phyloP scores from a whole-genome alignment of 176 grass and related monocot genomes.

The Lolium perenne region DNA sequence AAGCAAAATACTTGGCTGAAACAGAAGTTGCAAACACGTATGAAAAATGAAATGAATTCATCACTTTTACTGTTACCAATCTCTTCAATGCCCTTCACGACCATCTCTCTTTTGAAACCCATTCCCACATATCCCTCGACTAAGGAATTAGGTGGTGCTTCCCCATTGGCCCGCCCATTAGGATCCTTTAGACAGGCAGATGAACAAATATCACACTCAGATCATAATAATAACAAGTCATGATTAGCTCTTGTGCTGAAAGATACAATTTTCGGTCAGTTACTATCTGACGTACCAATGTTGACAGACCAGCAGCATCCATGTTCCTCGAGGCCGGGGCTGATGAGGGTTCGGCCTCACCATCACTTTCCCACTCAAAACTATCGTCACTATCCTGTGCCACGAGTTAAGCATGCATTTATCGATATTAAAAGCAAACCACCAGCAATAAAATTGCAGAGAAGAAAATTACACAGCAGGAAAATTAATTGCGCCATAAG shows the following conservation, averaged over 20 bases:
- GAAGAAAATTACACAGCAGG: background rate
- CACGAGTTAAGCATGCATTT: background rate
- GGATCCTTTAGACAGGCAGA: constrained; percentile 36
- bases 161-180: constrained; percentile 34
- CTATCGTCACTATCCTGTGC: constrained; percentile 52
- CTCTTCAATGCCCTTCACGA: constrained; percentile 57
- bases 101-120: constrained; percentile 62
- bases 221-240: constrained; percentile 31
- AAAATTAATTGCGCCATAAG: background rate
- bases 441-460: background rate
- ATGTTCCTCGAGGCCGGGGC: background rate
- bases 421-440: background rate
- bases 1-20: constrained; percentile 34
- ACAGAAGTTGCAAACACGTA: constrained; percentile 25
- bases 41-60: constrained; percentile 33
- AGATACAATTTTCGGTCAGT: background rate
- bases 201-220: constrained; percentile 30
- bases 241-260: background rate
- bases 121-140: constrained; percentile 53
- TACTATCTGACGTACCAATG: constrained; percentile 27
- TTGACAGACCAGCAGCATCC: constrained; percentile 33
- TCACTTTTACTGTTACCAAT: constrained; percentile 46
- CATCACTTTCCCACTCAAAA: constrained; percentile 48
- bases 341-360: constrained; percentile 25
- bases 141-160: constrained; percentile 35